These are phyloP conservation scores for Coemansia sp. DNA, from an alignment of 192 early-diverging fungal genomes.

Conservation along the genomic window DNA sequence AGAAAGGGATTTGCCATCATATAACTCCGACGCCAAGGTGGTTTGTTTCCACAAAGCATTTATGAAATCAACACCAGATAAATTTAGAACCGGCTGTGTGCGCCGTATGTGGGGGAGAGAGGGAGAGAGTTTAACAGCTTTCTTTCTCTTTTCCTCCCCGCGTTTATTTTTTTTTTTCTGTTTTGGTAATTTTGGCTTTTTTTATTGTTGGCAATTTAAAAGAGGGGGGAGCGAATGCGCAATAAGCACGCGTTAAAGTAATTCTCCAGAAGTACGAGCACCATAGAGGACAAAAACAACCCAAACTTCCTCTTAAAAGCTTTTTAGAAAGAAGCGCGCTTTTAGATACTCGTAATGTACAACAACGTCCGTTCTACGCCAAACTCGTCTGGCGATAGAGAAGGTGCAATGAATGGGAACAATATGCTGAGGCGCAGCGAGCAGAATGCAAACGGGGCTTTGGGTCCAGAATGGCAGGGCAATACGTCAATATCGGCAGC, in stretches of 20 bases:
- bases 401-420: conserved; percentile 3
- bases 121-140: background rate
- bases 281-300: too few species aligned
- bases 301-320: too few species aligned
- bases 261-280: too few species aligned
- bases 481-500: background rate
- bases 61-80: too few species aligned
- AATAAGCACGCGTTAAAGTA: background rate
- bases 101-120: too few species aligned
- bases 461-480: conserved; percentile 3
- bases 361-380: background rate
- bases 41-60: too few species aligned
- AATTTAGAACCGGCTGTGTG: too few species aligned
- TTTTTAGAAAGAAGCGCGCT: too few species aligned
- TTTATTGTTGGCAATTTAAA: conserved; percentile 3
- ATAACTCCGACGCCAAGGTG: too few species aligned
- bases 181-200: conserved; percentile 3
- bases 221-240: background rate
- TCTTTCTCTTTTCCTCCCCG: background rate
- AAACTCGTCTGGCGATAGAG: conserved; percentile 2
- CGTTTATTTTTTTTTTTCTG: conserved; percentile 8
- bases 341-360: background rate
- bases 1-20: too few species aligned
- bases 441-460: conserved; percentile 9
- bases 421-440: conserved; percentile 19